Percentiles rank a stretch among this genome's conserved stretches.
Evolutionary conservation across 257 asterid species (phyloP).

Genomic region (Plantago ovata): DNA sequence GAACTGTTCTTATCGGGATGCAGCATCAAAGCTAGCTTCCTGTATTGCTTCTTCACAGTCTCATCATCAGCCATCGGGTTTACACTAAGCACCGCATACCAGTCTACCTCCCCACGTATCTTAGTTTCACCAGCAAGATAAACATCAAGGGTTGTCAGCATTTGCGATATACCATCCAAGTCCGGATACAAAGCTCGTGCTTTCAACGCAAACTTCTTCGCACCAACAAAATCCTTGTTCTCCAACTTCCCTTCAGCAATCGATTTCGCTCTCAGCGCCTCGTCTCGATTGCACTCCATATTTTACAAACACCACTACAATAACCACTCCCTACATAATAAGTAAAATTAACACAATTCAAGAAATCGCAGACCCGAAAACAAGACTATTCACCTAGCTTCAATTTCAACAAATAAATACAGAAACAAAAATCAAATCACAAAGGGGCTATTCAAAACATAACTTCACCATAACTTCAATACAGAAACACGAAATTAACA

Average conservation of each 20-base stretch:
- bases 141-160: constrained; percentile 59
- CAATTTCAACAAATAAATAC: too few relatives aligned
- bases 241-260: constrained; percentile 51
- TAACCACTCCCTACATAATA: too few relatives aligned
- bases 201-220: constrained; percentile 46
- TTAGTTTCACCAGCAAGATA: constrained; percentile 47
- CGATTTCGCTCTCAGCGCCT: constrained; percentile 46
- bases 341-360: too few relatives aligned
- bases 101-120: constrained; percentile 53
- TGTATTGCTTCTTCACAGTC: constrained; percentile 54
- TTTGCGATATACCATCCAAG: constrained; percentile 56
- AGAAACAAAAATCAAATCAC: too few relatives aligned
- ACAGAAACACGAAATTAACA: too few relatives aligned
- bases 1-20: constrained; percentile 60
- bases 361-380: too few relatives aligned
- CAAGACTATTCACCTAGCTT: too few relatives aligned
- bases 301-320: not conserved
- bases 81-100: constrained; percentile 51
- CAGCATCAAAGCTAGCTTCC: constrained; percentile 52
- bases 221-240: constrained; percentile 43
- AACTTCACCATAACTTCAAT: too few relatives aligned
- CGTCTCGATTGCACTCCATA: constrained; percentile 48
- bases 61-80: constrained; percentile 44
- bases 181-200: constrained; percentile 59
- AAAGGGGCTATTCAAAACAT: too few relatives aligned